phyloP scores from a whole-genome alignment of 768 basidiomycete species.

The Trametes gibbosa region DNA sequence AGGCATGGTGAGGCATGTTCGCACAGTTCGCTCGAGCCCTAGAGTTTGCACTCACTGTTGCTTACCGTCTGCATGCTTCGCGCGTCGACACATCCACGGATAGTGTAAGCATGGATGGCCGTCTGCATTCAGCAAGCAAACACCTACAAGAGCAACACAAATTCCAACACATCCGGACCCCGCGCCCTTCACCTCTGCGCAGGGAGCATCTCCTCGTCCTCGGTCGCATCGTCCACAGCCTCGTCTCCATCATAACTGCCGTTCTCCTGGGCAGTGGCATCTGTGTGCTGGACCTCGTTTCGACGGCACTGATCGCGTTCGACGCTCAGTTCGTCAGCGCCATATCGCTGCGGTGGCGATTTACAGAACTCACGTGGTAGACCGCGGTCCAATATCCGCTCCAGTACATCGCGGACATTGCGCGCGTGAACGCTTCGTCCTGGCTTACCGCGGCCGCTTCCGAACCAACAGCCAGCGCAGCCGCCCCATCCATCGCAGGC shows the following conservation, averaged over 20 bases:
- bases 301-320: constrained; percentile 11
- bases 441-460: constrained; percentile 43
- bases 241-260: constrained; percentile 23
- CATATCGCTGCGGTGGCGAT: neutral
- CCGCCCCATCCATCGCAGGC: constrained; percentile 12
- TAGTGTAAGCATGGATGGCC: constrained; percentile 20
- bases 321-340: too few species aligned
- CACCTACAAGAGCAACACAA: constrained; percentile 10
- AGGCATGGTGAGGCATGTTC: too few species aligned
- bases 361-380: constrained; percentile 62
- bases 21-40: too few species aligned
- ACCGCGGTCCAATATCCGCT: constrained; percentile 85
- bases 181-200: constrained; percentile 16
- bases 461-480: neutral
- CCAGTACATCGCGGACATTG: constrained; percentile 83
- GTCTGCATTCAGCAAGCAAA: constrained; percentile 10
- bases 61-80: neutral
- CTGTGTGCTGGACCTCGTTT: constrained; percentile 6
- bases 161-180: too few species aligned
- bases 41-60: neutral
- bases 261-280: constrained; percentile 27
- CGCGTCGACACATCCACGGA: constrained; percentile 8
- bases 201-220: constrained; percentile 22
- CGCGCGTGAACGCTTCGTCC: constrained; percentile 76
- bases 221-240: constrained; percentile 5